Percentiles rank a stretch among this genome's conserved stretches.
Evolutionary conservation across 2,329 filamentous ascomycete species (phyloP).

Genomic region (Lomentospora prolificans): DNA sequence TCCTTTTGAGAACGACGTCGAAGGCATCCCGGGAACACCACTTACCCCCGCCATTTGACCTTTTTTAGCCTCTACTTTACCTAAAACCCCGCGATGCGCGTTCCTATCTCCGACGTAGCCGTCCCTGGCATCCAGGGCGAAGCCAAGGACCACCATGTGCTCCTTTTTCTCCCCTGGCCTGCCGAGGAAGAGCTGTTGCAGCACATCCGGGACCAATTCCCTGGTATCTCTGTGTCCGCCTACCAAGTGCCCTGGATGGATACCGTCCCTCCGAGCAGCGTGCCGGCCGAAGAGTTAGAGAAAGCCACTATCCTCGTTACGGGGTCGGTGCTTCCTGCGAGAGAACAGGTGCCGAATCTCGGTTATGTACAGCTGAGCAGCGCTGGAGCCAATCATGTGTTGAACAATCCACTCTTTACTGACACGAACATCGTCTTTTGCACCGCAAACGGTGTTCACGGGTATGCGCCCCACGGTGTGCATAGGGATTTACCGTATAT

Average conservation of each 20-base stretch:
- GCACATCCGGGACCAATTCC: slow-evolving; percentile 27
- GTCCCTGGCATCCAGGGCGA: background rate
- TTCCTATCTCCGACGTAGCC: background rate
- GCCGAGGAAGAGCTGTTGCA: slow-evolving; percentile 24
- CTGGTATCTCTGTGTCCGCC: slow-evolving; percentile 30
- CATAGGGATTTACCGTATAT: no score
- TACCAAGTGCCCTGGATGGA: slow-evolving; percentile 20
- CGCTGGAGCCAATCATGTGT: slow-evolving; percentile 42
- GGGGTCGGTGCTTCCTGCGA: slow-evolving; percentile 29
- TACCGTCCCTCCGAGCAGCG: slow-evolving; percentile 14
- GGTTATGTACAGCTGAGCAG: slow-evolving; percentile 44
- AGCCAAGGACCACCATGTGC: slow-evolving; percentile 15
- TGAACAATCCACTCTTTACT: slow-evolving; percentile 35
- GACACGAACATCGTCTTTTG: slow-evolving; percentile 41
- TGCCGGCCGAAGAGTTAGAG: slow-evolving; percentile 31
- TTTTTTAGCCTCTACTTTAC: background rate
- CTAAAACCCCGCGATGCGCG: background rate
- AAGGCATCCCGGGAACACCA: no score
- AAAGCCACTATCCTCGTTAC: slow-evolving; percentile 39
- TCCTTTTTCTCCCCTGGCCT: slow-evolving; percentile 27
- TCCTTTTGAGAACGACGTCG: no score
- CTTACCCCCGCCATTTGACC: background rate
- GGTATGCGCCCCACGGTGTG: no score
- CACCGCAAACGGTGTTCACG: slow-evolving; percentile 49
- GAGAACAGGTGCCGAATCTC: slow-evolving; percentile 34